A percentile compares a stretch with the other conserved stretches of the same genome.
These are phyloP conservation scores for Phlebiopsis flavidoalba DNA, from an alignment of 768 basidiomycete genomes.

Conservation along the genomic window DNA sequence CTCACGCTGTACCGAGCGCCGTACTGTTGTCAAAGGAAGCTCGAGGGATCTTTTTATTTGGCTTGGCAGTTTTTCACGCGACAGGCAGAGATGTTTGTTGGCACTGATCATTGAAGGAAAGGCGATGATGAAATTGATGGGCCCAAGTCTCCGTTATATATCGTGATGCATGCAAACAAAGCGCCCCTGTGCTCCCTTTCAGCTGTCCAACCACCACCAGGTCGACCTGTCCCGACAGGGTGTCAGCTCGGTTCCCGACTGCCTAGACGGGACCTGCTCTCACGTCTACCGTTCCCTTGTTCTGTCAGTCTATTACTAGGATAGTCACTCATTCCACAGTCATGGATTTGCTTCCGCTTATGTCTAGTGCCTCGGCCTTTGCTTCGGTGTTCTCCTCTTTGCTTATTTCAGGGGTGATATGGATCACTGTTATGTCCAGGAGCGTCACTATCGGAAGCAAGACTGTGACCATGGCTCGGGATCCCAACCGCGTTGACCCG, in stretches of 20 bases:
- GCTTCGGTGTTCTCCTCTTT: background rate
- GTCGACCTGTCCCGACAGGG: background rate
- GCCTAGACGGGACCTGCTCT: slow-evolving; percentile 1
- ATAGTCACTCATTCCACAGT: background rate
- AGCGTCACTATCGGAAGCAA: slow-evolving; percentile 14
- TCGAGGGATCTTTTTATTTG: background rate
- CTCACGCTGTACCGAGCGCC: too few relatives aligned
- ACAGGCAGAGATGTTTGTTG: background rate
- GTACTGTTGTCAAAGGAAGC: background rate
- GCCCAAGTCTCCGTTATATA: background rate
- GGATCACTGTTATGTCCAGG: slow-evolving; percentile 23
- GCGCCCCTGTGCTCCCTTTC: background rate
- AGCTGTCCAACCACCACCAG: slow-evolving; percentile 7
- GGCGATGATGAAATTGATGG: background rate
- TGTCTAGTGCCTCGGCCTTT: background rate
- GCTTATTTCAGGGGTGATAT: slow-evolving; percentile 11
- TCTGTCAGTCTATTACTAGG: background rate
- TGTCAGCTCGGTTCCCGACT: slow-evolving; percentile 5
- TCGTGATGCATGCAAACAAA: background rate
- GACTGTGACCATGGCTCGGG: slow-evolving; percentile 21
- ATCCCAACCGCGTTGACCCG: slow-evolving; percentile 25
- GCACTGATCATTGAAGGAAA: background rate
- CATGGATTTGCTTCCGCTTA: slow-evolving; percentile 3
- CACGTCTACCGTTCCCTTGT: background rate
- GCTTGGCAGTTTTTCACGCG: background rate